A percentile compares a stretch with the other conserved stretches of the same genome.
Evolutionary conservation across 176 grass and related monocot genomes (phyloP).

Genomic region (Olyra latifolia): DNA sequence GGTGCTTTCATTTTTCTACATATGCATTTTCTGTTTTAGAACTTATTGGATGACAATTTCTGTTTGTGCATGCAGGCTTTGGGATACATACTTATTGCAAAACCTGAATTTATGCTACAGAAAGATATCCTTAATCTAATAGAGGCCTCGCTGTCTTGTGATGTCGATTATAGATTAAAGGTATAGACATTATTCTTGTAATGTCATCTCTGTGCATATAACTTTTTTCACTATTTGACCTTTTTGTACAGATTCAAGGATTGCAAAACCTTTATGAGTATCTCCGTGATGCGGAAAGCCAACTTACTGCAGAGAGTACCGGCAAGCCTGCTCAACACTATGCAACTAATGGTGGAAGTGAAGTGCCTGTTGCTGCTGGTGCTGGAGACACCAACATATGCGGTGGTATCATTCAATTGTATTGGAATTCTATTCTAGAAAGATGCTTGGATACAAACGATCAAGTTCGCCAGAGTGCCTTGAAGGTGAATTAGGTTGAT

Average conservation of each 20-base stretch:
- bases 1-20: slow-evolving; percentile 17
- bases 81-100: slow-evolving; percentile 94
- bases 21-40: neutral
- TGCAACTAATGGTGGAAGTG: slow-evolving; percentile 52
- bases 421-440: slow-evolving; percentile 92
- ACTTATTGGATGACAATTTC: slow-evolving; percentile 22
- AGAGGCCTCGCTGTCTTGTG: slow-evolving; percentile 74
- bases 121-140: slow-evolving; percentile 81
- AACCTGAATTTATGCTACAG: slow-evolving; percentile 92
- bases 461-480: slow-evolving; percentile 80
- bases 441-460: slow-evolving; percentile 81
- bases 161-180: slow-evolving; percentile 76
- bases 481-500: slow-evolving; percentile 62
- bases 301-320: slow-evolving; percentile 56
- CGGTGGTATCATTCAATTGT: slow-evolving; percentile 96
- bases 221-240: slow-evolving; percentile 18
- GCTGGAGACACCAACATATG: slow-evolving; percentile 99
- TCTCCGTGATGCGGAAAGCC: slow-evolving; percentile 91
- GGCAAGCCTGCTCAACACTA: slow-evolving; percentile 44
- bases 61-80: slow-evolving; percentile 64
- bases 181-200: slow-evolving; percentile 42
- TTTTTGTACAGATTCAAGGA: slow-evolving; percentile 70
- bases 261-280: slow-evolving; percentile 96
- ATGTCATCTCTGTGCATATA: slow-evolving; percentile 9
- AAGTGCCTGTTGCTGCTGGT: slow-evolving; percentile 96